Conservation (phyloP, 768 basidiomycete genomes). For the Boletus sp. region DNA sequence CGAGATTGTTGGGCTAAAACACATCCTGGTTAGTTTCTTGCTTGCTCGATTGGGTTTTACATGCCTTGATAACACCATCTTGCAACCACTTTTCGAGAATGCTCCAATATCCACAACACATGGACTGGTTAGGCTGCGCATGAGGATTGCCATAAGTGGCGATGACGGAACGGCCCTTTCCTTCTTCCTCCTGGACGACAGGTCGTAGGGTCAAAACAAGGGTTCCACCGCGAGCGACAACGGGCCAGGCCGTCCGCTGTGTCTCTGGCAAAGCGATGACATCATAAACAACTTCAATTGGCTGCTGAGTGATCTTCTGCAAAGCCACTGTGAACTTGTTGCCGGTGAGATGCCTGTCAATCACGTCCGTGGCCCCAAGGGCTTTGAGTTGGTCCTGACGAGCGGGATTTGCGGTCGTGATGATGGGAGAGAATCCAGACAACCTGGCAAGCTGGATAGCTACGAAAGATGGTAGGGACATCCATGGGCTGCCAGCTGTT, state of each 20-base stretch:
- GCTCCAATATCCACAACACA: constrained; percentile 20
- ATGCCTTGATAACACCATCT: constrained; percentile 26
- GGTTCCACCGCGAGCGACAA: constrained; percentile 33
- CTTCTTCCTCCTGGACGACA: constrained; percentile 22
- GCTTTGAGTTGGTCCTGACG: constrained; percentile 31
- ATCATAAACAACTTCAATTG: constrained; percentile 29
- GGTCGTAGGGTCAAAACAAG: constrained; percentile 29
- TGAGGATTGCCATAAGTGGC: constrained; percentile 27
- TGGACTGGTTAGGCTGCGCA: constrained; percentile 10
- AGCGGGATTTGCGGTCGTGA: constrained; percentile 35
- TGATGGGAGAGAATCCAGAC: constrained; percentile 41
- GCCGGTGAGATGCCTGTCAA: constrained; percentile 29
- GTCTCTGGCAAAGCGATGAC: constrained; percentile 33
- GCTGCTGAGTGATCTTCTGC: constrained; percentile 25
- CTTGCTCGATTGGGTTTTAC: background rate
- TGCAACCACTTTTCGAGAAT: constrained; percentile 25
- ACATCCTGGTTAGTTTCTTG: background rate
- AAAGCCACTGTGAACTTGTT: constrained; percentile 15
- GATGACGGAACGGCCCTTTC: constrained; percentile 16
- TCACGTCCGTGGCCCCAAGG: constrained; percentile 40
- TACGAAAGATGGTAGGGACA: constrained; percentile 12
- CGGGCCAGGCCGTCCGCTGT: constrained; percentile 31
- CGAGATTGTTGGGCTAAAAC: constrained; percentile 37
- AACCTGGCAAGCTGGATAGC: constrained; percentile 40
- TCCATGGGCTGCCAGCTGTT: background rate